Conservation (phyloP, 176 grass and related monocot species). For the Oropetium thomaeum region DNA sequence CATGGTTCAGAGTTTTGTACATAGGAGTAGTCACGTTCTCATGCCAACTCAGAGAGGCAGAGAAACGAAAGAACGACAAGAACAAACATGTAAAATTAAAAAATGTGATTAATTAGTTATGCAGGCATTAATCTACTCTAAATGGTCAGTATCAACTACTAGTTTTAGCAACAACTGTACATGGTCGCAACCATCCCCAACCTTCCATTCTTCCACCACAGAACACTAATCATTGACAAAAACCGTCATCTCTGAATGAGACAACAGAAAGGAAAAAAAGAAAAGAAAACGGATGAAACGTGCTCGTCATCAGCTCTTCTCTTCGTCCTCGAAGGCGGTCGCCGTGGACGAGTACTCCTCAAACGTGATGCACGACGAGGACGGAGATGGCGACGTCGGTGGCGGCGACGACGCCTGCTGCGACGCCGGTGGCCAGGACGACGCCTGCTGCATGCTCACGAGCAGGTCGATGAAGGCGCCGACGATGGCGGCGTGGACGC, state of each 20-base stretch:
- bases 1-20: no score
- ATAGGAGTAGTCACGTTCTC: not conserved
- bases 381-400: constrained; percentile 38
- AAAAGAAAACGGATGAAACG: not conserved
- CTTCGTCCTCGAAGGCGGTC: constrained; percentile 36
- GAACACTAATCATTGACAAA: constrained; percentile 19
- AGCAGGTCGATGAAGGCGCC: constrained; percentile 78
- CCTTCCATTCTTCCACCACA: constrained; percentile 9
- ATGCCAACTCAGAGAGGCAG: not conserved
- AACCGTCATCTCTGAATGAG: constrained; percentile 11
- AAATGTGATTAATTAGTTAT: constrained; percentile 9
- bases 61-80: not conserved
- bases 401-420: not conserved
- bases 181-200: constrained; percentile 30
- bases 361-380: constrained; percentile 71
- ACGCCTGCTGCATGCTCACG: constrained; percentile 25
- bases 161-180: constrained; percentile 55
- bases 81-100: not conserved
- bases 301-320: constrained; percentile 24
- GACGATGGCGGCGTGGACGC: constrained; percentile 60
- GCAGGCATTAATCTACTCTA: constrained; percentile 28
- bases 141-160: constrained; percentile 37
- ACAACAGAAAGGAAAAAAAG: not conserved
- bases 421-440: not conserved
- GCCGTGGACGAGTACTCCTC: constrained; percentile 59